A percentile compares a stretch with the other conserved stretches of the same genome.
phyloP scores from a whole-genome alignment of 495 filamentous ascomycete species.

The Podospora tetraspora region DNA sequence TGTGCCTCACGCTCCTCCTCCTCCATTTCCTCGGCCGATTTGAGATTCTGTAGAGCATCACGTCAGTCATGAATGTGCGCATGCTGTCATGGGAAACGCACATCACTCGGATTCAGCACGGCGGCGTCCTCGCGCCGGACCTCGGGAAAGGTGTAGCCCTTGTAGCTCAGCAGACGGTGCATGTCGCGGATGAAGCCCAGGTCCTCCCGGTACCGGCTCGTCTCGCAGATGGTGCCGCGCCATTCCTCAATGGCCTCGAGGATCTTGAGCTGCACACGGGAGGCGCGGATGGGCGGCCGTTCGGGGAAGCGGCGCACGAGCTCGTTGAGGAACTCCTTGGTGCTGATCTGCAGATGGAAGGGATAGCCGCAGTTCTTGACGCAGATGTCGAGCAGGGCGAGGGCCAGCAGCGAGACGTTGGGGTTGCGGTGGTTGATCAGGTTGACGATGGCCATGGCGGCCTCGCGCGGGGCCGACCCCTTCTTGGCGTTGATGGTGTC shows the following conservation, averaged over 20 bases:
- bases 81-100: slow-evolving; percentile 34
- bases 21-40: slow-evolving; percentile 98
- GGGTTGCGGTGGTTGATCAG: slow-evolving; percentile 94
- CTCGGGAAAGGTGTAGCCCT: slow-evolving; percentile 93
- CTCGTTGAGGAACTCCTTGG: slow-evolving; percentile 98
- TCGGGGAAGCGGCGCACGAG: slow-evolving; percentile 95
- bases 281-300: slow-evolving; percentile 77
- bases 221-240: slow-evolving; percentile 96
- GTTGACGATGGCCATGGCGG: slow-evolving; percentile 87
- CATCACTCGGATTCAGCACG: slow-evolving; percentile 94
- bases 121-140: slow-evolving; percentile 90
- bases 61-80: slow-evolving; percentile 1
- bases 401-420: slow-evolving; percentile 85
- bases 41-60: slow-evolving; percentile 61
- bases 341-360: slow-evolving; percentile 96
- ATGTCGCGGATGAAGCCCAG: slow-evolving; percentile 95
- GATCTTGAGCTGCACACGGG: slow-evolving; percentile 83
- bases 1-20: slow-evolving; percentile 92
- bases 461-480: slow-evolving; percentile 93
- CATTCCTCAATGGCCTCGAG: slow-evolving; percentile 98
- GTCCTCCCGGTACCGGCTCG: slow-evolving; percentile 93
- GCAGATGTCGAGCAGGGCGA: slow-evolving; percentile 93
- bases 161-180: slow-evolving; percentile 92
- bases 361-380: slow-evolving; percentile 99
- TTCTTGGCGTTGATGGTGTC: slow-evolving; percentile 98